phyloP scores from a whole-genome alignment of 1,139 yeast species.

The Hansenula lynferdii region DNA sequence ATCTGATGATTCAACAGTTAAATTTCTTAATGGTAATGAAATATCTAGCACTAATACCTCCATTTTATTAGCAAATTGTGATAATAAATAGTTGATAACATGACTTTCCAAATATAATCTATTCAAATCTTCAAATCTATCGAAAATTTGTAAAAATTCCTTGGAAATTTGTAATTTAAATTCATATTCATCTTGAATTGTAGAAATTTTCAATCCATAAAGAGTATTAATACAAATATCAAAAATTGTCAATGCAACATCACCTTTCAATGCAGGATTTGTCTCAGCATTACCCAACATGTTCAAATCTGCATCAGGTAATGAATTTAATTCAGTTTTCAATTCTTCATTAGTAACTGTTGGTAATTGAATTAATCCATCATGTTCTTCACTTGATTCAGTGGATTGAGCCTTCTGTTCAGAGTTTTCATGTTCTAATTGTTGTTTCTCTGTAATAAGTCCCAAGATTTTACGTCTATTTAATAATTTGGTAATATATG shows the following conservation, averaged over 20 bases:
- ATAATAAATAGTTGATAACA: slow-evolving; percentile 46
- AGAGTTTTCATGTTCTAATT: slow-evolving; percentile 46
- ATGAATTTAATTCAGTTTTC: slow-evolving; percentile 58
- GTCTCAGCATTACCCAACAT: slow-evolving; percentile 82
- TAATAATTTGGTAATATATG: slow-evolving; percentile 76
- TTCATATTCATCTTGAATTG: slow-evolving; percentile 23
- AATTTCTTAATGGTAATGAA: slow-evolving; percentile 61
- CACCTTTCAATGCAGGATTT: slow-evolving; percentile 89
- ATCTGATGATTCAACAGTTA: slow-evolving; percentile 29
- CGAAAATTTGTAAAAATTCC: slow-evolving; percentile 52
- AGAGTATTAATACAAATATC: slow-evolving; percentile 64
- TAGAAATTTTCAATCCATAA: slow-evolving; percentile 29
- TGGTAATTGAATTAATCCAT: slow-evolving; percentile 44
- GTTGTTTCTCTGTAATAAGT: slow-evolving; percentile 67
- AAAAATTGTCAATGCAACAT: slow-evolving; percentile 76
- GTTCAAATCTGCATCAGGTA: slow-evolving; percentile 86
- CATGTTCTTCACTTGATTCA: slow-evolving; percentile 24
- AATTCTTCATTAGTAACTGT: slow-evolving; percentile 43
- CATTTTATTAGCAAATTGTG: slow-evolving; percentile 16
- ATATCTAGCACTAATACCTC: slow-evolving; percentile 54
- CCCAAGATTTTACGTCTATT: slow-evolving; percentile 84
- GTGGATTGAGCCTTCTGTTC: slow-evolving; percentile 24
- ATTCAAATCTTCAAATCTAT: slow-evolving; percentile 63
- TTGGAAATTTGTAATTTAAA: slow-evolving; percentile 40
- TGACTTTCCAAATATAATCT: slow-evolving; percentile 64